These are phyloP conservation scores for Psilocybe sp. DNA, from an alignment of 768 basidiomycete genomes.

Conservation along the genomic window DNA sequence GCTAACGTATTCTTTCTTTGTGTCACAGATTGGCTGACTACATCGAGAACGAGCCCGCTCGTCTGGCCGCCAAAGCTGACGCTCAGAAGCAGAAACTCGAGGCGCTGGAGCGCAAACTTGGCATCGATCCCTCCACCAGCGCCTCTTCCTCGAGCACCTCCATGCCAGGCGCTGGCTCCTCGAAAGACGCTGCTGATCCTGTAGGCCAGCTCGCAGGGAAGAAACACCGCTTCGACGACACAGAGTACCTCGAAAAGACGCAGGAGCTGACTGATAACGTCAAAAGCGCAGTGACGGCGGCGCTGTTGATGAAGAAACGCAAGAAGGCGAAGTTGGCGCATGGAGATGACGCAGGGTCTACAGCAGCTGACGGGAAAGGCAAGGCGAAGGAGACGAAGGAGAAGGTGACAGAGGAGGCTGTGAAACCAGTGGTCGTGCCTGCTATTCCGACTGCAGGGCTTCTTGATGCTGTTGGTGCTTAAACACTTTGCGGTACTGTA, in stretches of 20 bases:
- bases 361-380: neutral
- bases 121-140: constrained; percentile 43
- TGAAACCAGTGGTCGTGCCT: constrained; percentile 5
- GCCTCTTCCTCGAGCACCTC: too few species aligned
- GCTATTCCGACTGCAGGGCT: constrained; percentile 12
- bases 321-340: constrained; percentile 27
- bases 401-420: constrained; percentile 9
- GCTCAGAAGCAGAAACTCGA: constrained; percentile 82
- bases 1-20: neutral
- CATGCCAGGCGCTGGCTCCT: constrained; percentile 18
- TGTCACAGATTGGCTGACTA: constrained; percentile 72
- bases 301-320: constrained; percentile 16
- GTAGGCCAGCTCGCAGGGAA: constrained; percentile 57
- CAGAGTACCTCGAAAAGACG: constrained; percentile 88
- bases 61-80: constrained; percentile 74
- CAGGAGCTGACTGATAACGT: constrained; percentile 89
- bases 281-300: constrained; percentile 84
- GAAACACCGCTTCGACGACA: constrained; percentile 91
- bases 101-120: constrained; percentile 79
- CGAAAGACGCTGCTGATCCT: constrained; percentile 29
- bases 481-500: constrained; percentile 20
- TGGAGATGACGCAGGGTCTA: constrained; percentile 17
- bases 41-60: constrained; percentile 79
- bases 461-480: constrained; percentile 29
- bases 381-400: constrained; percentile 14